phyloP scores from a whole-genome alignment of 306 rosid genomes.

The Medicago ruthenica region DNA sequence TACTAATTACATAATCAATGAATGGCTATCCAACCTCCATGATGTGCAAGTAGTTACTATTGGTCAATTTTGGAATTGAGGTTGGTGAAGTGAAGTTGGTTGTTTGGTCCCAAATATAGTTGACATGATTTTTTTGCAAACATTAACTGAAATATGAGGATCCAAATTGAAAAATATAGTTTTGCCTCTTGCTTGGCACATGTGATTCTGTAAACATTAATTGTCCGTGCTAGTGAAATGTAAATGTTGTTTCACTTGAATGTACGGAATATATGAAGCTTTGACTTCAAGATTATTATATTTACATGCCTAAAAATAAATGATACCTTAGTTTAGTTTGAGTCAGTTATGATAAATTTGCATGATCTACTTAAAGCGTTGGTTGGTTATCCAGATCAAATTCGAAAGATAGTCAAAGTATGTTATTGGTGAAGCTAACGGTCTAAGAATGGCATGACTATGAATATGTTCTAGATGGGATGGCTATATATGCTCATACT shows the following conservation, averaged over 20 bases:
- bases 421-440: background rate
- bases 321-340: background rate
- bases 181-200: background rate
- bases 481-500: background rate
- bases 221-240: constrained; percentile 1
- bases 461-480: background rate
- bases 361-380: no score
- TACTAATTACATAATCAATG: constrained; percentile 1
- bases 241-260: constrained; percentile 26
- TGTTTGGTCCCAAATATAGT: constrained; percentile 3
- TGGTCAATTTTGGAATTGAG: background rate
- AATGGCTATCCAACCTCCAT: background rate
- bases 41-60: constrained; percentile 4
- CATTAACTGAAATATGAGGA: background rate
- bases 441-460: background rate
- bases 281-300: background rate
- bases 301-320: background rate
- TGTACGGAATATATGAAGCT: no score
- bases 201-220: background rate
- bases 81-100: background rate
- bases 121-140: constrained; percentile 1
- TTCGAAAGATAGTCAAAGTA: background rate
- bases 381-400: no score
- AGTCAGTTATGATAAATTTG: background rate
- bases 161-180: background rate